phyloP scores from a whole-genome alignment of 208 protist species.

The Leptomonas pyrrhocoris region DNA sequence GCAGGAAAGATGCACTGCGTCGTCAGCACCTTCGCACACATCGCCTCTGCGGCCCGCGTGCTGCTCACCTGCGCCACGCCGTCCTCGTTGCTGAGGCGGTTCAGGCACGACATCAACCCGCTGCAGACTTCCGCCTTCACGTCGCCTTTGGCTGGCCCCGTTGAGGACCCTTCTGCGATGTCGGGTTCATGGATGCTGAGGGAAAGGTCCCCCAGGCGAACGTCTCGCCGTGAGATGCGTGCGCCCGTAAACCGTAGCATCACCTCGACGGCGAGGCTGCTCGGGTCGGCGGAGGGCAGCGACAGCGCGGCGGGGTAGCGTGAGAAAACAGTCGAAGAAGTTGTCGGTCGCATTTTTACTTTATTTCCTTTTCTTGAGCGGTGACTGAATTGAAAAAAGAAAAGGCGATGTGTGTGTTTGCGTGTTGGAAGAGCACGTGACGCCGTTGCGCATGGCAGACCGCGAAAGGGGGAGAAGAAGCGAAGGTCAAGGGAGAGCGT shows the following conservation, averaged over 20 bases:
- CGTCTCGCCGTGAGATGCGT: slow-evolving; percentile 48
- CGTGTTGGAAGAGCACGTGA: no score
- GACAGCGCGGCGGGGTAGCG: slow-evolving; percentile 45
- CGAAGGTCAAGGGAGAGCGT: no score
- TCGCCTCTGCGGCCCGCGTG: slow-evolving; percentile 33
- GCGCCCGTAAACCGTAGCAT: slow-evolving; percentile 62
- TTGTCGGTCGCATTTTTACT: background rate
- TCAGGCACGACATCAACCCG: slow-evolving; percentile 51
- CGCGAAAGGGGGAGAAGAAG: no score
- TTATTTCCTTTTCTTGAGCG: background rate
- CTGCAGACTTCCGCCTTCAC: slow-evolving; percentile 17
- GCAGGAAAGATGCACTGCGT: slow-evolving; percentile 69
- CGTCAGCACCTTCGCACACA: slow-evolving; percentile 57
- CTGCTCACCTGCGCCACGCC: slow-evolving; percentile 42
- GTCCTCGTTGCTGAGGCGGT: slow-evolving; percentile 35
- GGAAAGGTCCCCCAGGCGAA: slow-evolving; percentile 28
- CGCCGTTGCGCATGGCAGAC: no score
- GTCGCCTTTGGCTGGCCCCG: background rate
- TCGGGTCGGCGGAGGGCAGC: slow-evolving; percentile 73
- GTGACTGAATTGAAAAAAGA: no score
- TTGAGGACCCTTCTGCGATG: background rate
- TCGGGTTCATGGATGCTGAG: slow-evolving; percentile 31
- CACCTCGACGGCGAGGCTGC: slow-evolving; percentile 67
- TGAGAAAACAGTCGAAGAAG: slow-evolving; percentile 23
- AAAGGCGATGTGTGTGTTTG: no score